phyloP scores from a whole-genome alignment of 495 filamentous ascomycete genomes.

The Alectoria sarmentosa region DNA sequence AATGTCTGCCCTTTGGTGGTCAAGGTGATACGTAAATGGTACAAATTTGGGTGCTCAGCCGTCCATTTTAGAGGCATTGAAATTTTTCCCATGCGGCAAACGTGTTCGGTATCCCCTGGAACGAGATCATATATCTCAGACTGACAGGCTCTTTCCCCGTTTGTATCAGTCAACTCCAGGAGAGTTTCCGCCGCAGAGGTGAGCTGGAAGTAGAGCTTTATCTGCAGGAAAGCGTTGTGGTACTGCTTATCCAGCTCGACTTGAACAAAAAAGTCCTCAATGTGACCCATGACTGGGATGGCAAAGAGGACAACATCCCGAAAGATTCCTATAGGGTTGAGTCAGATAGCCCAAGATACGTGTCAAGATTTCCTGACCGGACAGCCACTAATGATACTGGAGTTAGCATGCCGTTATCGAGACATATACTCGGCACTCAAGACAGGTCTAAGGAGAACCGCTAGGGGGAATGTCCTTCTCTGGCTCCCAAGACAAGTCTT shows the following conservation, averaged over 20 bases:
- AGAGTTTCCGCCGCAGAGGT: slow-evolving; percentile 25
- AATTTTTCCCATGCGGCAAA: slow-evolving; percentile 36
- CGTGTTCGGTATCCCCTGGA: slow-evolving; percentile 18
- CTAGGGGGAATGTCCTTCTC: neutral
- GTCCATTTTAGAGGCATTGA: slow-evolving; percentile 53
- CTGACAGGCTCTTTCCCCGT: slow-evolving; percentile 11
- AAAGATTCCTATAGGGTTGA: slow-evolving; percentile 49
- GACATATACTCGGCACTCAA: neutral
- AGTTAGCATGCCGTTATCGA: neutral
- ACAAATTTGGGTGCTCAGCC: slow-evolving; percentile 56
- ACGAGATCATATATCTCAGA: slow-evolving; percentile 10
- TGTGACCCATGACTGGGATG: slow-evolving; percentile 42
- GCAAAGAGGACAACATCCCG: slow-evolving; percentile 56
- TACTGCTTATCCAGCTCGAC: slow-evolving; percentile 51
- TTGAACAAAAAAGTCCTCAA: slow-evolving; percentile 53
- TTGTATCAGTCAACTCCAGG: slow-evolving; percentile 29
- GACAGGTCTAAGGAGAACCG: neutral
- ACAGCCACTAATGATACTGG: slow-evolving; percentile 36
- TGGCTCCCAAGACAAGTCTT: neutral
- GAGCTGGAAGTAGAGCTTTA: slow-evolving; percentile 38
- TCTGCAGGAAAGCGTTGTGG: slow-evolving; percentile 43
- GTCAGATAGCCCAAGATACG: slow-evolving; percentile 39
- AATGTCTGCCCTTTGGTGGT: slow-evolving; percentile 26
- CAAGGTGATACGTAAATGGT: slow-evolving; percentile 39
- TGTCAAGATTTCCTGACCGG: slow-evolving; percentile 32